Base-by-base conservation (phyloP, 129 eudicot genomes). In the Tanacetum coccineum region DNA sequence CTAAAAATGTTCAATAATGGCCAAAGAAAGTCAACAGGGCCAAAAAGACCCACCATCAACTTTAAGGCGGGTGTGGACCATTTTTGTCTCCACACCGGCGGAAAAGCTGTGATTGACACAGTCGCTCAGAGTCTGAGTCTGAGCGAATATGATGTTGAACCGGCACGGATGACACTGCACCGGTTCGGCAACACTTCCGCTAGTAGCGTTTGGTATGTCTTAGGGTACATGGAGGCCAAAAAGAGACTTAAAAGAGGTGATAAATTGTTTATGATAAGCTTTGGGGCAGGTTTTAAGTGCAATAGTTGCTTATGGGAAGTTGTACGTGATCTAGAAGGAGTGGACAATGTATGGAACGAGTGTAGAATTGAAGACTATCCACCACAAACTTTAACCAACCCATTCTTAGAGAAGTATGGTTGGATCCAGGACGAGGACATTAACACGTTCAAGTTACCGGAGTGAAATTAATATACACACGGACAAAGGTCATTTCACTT, bases 31-130 rank as follows among this genome's bases (percentile, higher is more conserved):
- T 48, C 53, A 48, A 48, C 53, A 13, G 6, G 53, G 17, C 2
- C 53, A 10, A 10, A 13, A 13, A 48, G 13, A 48, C 17, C 53
- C 53, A 48, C 6, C 4, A 48, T 48, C 53, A 48, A 48, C 53
- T 48, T 48, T 48, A 48, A 48, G 53, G 53, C 53, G 17, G 53
- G 53, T 48, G 53, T 48, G 53, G 53, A 48, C 53, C 53, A 48
- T 48, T 48, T 48, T 48, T 48, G 53, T 48, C 53, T 48, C 53
- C 53, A 48, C 53, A 48, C 53, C 5, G 53, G 53, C 15, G 53
- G 53, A 48, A 48, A 48, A 48, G 53, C 53, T 48, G 53, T 48
- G n/a, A 48, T 48, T 9, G 53, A 48, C 53, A 48, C 53, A 48
- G 53, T 48, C 14, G 53, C 53, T 48, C 14, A 48, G 53, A 48